Base-by-base conservation (phyloP, 371 early-diverging fungal species). In the Mortierella sp. region DNA sequence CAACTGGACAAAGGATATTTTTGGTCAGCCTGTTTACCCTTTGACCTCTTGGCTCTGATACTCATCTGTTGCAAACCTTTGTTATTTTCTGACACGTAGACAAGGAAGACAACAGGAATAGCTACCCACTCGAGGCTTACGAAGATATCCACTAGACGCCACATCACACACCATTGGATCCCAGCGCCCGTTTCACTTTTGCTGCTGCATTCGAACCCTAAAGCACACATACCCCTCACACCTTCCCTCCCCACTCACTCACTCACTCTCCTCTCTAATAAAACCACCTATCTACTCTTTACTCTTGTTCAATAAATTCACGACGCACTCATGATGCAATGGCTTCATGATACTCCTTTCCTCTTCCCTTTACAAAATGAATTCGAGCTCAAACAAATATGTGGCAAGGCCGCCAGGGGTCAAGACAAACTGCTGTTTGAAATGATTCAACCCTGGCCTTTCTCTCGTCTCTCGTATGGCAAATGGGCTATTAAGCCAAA, bases 111-210 rank as follows among this genome's bases (percentile, higher is more conserved):
- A 80, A 80, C 73, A 65, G 76, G 71, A 72, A 84, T 51, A 79
- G 81, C 56, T 84, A 63, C 46, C 81, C 72, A 43, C 74, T 84
- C 75, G 79, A 84, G 44, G 55, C 81, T 1, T 84, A 84, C 32
- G 79, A 81, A 7, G 85, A 84, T 10, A 70, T 80, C 58, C 80
- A 46, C 41, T 80, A 68, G 56, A 75, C 46, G 35, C 65, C 16
- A 38, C 38, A 21, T 21, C 10, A 38, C 38, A 32, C 21, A 32
- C 65, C 32, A 16, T 60, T 60, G 60, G 60, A 60, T 32, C 32
- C 32, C 32, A 16, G 32, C 32, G 60, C 60, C 60, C 32, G 6
- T 16, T n/a, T 16, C 29, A 60, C 12, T 60, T 29, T 29, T 27
- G 41, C 41, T 56, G 27, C 51, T 51, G 6, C 16, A 32, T 60